Conservation (phyloP, 192 early-diverging fungal species). For the Entomortierella beljakovae region DNA sequence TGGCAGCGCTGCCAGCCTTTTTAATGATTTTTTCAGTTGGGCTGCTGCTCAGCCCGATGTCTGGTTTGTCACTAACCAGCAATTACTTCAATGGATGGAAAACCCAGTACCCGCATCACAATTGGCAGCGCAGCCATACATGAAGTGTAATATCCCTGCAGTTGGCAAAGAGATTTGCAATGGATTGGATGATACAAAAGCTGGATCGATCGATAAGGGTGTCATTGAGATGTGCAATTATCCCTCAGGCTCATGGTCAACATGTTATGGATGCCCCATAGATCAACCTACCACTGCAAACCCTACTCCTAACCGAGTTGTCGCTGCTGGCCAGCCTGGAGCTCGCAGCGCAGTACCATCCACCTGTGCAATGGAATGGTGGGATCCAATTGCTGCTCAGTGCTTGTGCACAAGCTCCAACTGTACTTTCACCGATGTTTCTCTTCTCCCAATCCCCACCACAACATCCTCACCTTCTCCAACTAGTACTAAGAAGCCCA, state of each 20-base stretch:
- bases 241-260: slow-evolving; percentile 57
- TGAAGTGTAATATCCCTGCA: slow-evolving; percentile 69
- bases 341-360: slow-evolving; percentile 62
- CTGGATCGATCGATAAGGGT: slow-evolving; percentile 40
- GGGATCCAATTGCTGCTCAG: slow-evolving; percentile 73
- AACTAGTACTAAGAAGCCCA: background rate
- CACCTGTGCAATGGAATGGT: slow-evolving; percentile 76
- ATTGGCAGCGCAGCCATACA: slow-evolving; percentile 71
- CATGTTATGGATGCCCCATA: slow-evolving; percentile 68
- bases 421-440: slow-evolving; percentile 69
- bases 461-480: slow-evolving; percentile 9
- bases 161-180: slow-evolving; percentile 78
- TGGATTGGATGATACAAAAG: slow-evolving; percentile 64
- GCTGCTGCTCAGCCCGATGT: slow-evolving; percentile 67
- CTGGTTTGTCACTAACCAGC: slow-evolving; percentile 79
- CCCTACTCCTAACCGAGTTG: slow-evolving; percentile 55
- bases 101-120: slow-evolving; percentile 80
- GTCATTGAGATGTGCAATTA: slow-evolving; percentile 63
- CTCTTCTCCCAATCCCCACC: slow-evolving; percentile 17
- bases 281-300: slow-evolving; percentile 47
- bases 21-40: slow-evolving; percentile 66
- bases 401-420: slow-evolving; percentile 67
- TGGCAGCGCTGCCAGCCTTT: slow-evolving; percentile 33
- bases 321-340: slow-evolving; percentile 32
- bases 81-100: slow-evolving; percentile 80